Conservation (phyloP, 306 rosid genomes). For the Clitoria ternatea region DNA sequence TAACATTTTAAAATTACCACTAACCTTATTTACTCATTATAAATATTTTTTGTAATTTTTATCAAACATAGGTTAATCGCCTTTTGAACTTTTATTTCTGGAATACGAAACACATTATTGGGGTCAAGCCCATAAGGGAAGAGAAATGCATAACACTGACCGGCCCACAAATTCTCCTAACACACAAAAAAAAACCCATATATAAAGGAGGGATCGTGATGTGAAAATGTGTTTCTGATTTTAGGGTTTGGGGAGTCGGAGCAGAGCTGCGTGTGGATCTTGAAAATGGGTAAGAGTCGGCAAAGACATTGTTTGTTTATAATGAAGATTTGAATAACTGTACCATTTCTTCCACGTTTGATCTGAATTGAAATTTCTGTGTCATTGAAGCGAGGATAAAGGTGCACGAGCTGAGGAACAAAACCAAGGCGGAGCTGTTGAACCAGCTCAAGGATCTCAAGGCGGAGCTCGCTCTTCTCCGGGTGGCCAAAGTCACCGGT, state of each 20-base stretch:
- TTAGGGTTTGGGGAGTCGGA: conserved; percentile 31
- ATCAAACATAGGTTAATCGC: too few species aligned
- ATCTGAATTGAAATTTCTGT: background rate
- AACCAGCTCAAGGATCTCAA: conserved; percentile 81
- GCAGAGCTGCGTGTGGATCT: background rate
- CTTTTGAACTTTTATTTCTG: too few species aligned
- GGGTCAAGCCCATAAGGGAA: background rate
- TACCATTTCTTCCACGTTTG: background rate
- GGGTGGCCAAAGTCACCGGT: conserved; percentile 93
- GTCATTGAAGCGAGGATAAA: conserved; percentile 72
- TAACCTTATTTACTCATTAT: too few species aligned
- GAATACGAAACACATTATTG: too few species aligned
- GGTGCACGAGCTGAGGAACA: conserved; percentile 86
- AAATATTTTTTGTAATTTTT: too few species aligned
- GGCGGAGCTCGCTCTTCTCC: conserved; percentile 85
- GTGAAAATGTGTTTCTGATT: background rate
- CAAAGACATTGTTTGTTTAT: background rate
- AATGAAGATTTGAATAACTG: background rate
- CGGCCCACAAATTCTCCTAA: background rate
- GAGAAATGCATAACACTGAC: too few species aligned
- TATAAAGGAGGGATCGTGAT: conserved; percentile 4
- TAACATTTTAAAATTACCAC: too few species aligned
- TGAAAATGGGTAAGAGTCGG: conserved; percentile 44
- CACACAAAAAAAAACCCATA: background rate
- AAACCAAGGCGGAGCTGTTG: conserved; percentile 59